These are phyloP conservation scores for Blechomonas ayalai DNA, from an alignment of 208 protist genomes.

Conservation along the genomic window DNA sequence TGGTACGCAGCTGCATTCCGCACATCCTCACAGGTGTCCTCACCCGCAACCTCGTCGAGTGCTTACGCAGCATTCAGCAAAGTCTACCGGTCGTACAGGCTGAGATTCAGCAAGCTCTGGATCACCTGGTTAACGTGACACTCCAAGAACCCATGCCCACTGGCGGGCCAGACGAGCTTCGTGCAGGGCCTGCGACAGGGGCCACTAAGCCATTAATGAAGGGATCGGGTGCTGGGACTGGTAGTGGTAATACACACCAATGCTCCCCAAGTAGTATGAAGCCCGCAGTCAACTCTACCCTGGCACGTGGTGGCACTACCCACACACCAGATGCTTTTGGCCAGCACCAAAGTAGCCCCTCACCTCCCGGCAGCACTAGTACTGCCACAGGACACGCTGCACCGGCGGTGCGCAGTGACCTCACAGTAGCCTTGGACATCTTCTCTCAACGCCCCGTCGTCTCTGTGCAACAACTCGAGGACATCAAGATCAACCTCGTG, in stretches of 20 bases:
- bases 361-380: neutral
- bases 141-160: slow-evolving; percentile 29
- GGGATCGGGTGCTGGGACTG: neutral
- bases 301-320: neutral
- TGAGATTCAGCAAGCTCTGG: slow-evolving; percentile 52
- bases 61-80: slow-evolving; percentile 43
- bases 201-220: no score
- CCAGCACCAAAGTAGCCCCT: neutral
- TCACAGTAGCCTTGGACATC: slow-evolving; percentile 67
- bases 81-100: slow-evolving; percentile 29
- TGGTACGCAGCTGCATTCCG: slow-evolving; percentile 66
- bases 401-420: slow-evolving; percentile 22
- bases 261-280: slow-evolving; percentile 10
- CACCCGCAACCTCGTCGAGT: slow-evolving; percentile 49
- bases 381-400: neutral
- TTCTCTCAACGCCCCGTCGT: slow-evolving; percentile 64
- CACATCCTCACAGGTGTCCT: slow-evolving; percentile 54
- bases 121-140: slow-evolving; percentile 66
- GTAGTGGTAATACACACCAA: neutral
- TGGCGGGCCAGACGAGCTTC: neutral
- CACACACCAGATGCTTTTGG: neutral
- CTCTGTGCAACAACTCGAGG: slow-evolving; percentile 73
- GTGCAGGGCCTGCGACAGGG: neutral
- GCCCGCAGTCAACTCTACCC: neutral
- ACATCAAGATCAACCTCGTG: slow-evolving; percentile 56